These are phyloP conservation scores for Vitis hybrid DNA, from an alignment of 177 flowering plant genomes.

Conservation along the genomic window DNA sequence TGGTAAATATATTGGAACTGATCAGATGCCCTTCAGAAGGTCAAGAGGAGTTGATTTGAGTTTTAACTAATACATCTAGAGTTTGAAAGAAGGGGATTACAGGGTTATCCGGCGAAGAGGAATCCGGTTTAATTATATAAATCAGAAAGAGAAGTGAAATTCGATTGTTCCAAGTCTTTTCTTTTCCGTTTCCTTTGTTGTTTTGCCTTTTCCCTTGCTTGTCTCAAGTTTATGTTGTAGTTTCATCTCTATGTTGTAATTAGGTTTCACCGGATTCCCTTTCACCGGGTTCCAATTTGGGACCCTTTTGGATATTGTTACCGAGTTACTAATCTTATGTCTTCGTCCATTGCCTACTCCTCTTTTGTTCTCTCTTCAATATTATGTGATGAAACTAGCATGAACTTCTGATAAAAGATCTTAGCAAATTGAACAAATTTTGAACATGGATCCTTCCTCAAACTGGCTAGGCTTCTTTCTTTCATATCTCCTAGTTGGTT, in stretches of 20 bases:
- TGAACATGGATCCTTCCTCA: neutral
- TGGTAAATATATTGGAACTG: slow-evolving; percentile 82
- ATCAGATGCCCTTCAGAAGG: slow-evolving; percentile 81
- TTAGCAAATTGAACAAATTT: neutral
- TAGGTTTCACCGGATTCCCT: slow-evolving; percentile 55
- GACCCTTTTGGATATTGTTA: slow-evolving; percentile 22
- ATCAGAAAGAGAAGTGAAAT: slow-evolving; percentile 19
- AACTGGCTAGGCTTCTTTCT: too few species aligned
- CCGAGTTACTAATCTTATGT: slow-evolving; percentile 3
- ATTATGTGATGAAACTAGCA: neutral
- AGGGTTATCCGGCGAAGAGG: slow-evolving; percentile 58
- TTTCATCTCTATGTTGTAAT: slow-evolving; percentile 19
- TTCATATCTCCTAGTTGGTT: too few species aligned
- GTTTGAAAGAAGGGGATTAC: slow-evolving; percentile 14
- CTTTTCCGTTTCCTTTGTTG: slow-evolving; percentile 14
- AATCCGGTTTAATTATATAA: slow-evolving; percentile 48
- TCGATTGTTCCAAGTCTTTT: slow-evolving; percentile 14
- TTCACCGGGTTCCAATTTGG: slow-evolving; percentile 60
- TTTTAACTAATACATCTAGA: slow-evolving; percentile 3
- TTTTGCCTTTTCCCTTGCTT: slow-evolving; percentile 2
- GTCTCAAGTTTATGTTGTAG: slow-evolving; percentile 18
- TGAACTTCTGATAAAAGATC: neutral
- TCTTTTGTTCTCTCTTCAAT: neutral
- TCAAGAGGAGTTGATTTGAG: slow-evolving; percentile 54
- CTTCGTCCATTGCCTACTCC: neutral